Base-by-base conservation (phyloP, 495 filamentous ascomycete species). In the Talaromyces proteolyticus region DNA sequence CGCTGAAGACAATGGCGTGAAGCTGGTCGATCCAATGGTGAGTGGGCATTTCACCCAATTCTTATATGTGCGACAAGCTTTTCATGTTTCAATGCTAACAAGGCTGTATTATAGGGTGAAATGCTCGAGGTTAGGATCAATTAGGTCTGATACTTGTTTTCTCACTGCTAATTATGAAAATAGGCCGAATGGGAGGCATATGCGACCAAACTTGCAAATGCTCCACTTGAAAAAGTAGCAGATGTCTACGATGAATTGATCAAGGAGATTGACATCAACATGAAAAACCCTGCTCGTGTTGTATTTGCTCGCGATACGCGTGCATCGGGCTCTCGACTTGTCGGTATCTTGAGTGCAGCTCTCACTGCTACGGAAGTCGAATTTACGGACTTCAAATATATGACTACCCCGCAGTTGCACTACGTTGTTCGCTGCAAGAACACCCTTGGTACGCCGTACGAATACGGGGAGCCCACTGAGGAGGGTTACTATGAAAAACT, bases 341-440 rank as follows among this genome's bases (percentile, higher is more conserved):
- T 89, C 17, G 71, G 76, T 16, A 84, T 90, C 47, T 80, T 97
- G 29, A 76, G 78, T 37, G 85, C 87, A 59, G 88, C 86, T 8
- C 74, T 97, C 42, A 82, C 83, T 22, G 87, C 86, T 25, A 82
- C 84, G 43, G 79, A 82, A 29, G 80, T 86, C 37, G 80, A 87
- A 47, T 84, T 78, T 57, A 76, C 77, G 56, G 91, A 98, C 69
- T 87, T 82, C 67, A 91, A 91, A 64, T 79, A 87, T 57, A 76
- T 96, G 52, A 97, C 93, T 16, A 98, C 93, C 1, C 93, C 93
- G 10, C 93, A 97, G 67, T 80, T 98, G 23, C 93, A 98, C 69
- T 97, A 98, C 66, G 73, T 97, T 40, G 91, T 93, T 25, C 89
- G 93, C 42, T 95, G 92, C 68, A 82, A 89, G 61, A 98, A 98